These are phyloP conservation scores for Neonectria neomacrospora DNA, from an alignment of 2,329 filamentous ascomycete species.

Conservation along the genomic window DNA sequence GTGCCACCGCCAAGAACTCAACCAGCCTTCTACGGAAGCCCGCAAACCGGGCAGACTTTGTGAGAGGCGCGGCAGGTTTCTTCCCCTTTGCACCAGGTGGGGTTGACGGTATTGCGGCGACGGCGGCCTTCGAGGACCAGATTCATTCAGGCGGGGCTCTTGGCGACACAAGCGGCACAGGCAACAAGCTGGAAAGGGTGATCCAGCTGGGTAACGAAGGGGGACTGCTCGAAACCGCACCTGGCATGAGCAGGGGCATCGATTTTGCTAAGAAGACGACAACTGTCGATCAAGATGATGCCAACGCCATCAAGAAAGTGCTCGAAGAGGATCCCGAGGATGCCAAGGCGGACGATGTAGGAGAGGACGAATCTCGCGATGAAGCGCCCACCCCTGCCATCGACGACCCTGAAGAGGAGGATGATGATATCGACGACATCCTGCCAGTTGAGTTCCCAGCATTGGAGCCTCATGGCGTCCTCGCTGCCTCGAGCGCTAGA, in stretches of 20 bases:
- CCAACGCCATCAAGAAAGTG: conserved; percentile 75
- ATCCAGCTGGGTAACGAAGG: conserved; percentile 84
- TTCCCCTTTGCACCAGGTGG: conserved; percentile 95
- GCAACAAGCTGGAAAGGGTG: conserved; percentile 78
- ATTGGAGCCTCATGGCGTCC: conserved; percentile 82
- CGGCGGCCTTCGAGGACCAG: conserved; percentile 85
- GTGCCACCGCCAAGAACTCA: conserved; percentile 93
- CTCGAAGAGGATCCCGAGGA: conserved; percentile 65
- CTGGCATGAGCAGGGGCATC: conserved; percentile 83
- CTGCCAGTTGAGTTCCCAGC: conserved; percentile 94
- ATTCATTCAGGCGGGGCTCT: conserved; percentile 65
- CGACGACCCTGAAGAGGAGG: conserved; percentile 58
- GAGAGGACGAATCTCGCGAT: conserved; percentile 43
- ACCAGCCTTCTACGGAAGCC: conserved; percentile 90
- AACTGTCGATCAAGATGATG: conserved; percentile 68
- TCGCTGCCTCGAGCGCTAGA: conserved; percentile 76
- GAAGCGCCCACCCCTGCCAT: conserved; percentile 39
- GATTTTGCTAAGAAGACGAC: conserved; percentile 72
- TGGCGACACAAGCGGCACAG: conserved; percentile 55
- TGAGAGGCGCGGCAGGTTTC: conserved; percentile 90
- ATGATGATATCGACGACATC: conserved; percentile 83
- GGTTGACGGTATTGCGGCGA: conserved; percentile 85
- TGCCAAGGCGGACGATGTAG: conserved; percentile 38
- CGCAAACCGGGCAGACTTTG: conserved; percentile 87
- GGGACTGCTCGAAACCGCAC: conserved; percentile 82